Conservation (phyloP, 1,139 yeast species). For the Suhomyces wounanorum region DNA sequence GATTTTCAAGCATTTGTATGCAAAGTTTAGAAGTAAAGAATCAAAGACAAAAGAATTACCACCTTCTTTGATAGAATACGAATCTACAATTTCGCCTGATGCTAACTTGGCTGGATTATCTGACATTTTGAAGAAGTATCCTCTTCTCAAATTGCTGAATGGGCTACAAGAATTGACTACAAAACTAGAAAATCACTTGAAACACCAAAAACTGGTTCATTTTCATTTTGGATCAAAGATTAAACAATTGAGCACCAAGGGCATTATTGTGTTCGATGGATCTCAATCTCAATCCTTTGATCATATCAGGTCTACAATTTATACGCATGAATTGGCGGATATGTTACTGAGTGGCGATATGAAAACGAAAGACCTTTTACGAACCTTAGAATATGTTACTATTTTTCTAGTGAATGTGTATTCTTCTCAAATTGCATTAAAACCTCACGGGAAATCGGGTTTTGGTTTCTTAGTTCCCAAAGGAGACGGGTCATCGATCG, state of each 20-base stretch:
- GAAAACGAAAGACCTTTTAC: constrained; percentile 5
- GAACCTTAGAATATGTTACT: constrained; percentile 47
- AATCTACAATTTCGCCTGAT: constrained; percentile 34
- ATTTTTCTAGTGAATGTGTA: constrained; percentile 65
- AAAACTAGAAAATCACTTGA: constrained; percentile 38
- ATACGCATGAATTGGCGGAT: constrained; percentile 35
- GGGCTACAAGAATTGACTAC: constrained; percentile 60
- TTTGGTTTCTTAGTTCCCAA: constrained; percentile 88
- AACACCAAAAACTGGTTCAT: constrained; percentile 40
- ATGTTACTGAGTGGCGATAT: constrained; percentile 13
- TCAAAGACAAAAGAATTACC: constrained; percentile 7
- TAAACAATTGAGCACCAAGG: constrained; percentile 22
- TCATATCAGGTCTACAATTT: constrained; percentile 61
- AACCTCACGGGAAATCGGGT: constrained; percentile 57
- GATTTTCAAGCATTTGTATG: constrained; percentile 40
- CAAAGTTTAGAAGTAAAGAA: constrained; percentile 15
- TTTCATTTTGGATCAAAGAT: constrained; percentile 32
- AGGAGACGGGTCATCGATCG: constrained; percentile 24
- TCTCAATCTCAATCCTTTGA: constrained; percentile 31
- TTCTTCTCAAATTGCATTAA: constrained; percentile 27
- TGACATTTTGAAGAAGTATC: constrained; percentile 42
- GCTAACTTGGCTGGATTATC: constrained; percentile 41
- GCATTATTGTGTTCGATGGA: constrained; percentile 11
- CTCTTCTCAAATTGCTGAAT: constrained; percentile 52
- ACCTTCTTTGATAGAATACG: constrained; percentile 27